A percentile compares a stretch with the other conserved stretches of the same genome.
Conservation (phyloP, 306 rosid genomes). For the Rosa persica region DNA sequence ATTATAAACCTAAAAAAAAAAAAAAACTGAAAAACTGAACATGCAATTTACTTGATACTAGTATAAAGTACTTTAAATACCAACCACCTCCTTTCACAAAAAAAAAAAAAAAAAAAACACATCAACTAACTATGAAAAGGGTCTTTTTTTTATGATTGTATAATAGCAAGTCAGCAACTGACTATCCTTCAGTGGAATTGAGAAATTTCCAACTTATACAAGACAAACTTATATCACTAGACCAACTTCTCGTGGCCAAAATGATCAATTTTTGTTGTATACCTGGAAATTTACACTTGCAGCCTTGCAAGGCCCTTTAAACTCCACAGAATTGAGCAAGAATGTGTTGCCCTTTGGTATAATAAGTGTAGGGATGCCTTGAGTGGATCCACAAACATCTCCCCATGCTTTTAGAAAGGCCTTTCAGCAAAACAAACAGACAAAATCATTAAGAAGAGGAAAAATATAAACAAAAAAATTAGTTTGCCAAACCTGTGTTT, state of each 20-base stretch:
- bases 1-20: not conserved
- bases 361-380: constrained; percentile 27
- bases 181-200: not conserved
- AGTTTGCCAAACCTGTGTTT: not conserved
- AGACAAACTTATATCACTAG: not conserved
- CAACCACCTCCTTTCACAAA: no score
- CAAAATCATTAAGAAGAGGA: not conserved
- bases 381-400: constrained; percentile 29
- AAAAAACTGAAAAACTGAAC: not conserved
- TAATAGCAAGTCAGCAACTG: not conserved
- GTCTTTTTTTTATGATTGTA: not conserved
- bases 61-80: no score
- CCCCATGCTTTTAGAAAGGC: constrained; percentile 57
- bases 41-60: not conserved
- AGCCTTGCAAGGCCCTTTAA: constrained; percentile 54
- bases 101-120: no score
- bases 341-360: constrained; percentile 41
- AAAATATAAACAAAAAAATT: not conserved
- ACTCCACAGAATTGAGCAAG: constrained; percentile 38
- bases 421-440: constrained; percentile 10
- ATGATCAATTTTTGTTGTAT: not conserved
- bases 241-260: not conserved
- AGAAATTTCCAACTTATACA: not conserved
- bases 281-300: constrained; percentile 34
- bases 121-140: not conserved